Evolutionary conservation across 192 early-diverging fungal species (phyloP).

Genomic region (Podila minutissima): DNA sequence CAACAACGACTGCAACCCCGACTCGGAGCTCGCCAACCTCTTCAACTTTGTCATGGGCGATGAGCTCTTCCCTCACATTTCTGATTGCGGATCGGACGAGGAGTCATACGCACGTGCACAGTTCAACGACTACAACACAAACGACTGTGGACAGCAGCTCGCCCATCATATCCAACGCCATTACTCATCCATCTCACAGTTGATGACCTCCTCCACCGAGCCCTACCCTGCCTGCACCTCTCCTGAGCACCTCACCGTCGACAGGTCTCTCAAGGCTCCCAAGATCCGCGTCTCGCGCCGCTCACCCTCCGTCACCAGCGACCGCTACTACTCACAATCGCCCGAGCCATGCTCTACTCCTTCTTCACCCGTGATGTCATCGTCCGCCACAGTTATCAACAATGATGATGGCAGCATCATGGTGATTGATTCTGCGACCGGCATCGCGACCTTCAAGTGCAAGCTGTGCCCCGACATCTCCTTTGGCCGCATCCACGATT

Average conservation of each 20-base stretch:
- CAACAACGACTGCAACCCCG: neutral
- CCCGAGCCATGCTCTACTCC: neutral
- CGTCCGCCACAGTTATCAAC: conserved; percentile 14
- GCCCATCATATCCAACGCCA: neutral
- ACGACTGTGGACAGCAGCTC: neutral
- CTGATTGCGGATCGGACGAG: too few relatives aligned
- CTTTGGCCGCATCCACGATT: conserved; percentile 41
- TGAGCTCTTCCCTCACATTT: neutral
- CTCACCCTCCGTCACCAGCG: neutral
- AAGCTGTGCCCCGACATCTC: conserved; percentile 22
- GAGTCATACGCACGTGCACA: too few relatives aligned
- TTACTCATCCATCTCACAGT: neutral
- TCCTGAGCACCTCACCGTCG: neutral
- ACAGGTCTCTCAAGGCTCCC: neutral
- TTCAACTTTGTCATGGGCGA: neutral
- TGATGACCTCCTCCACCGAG: neutral
- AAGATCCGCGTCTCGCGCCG: neutral
- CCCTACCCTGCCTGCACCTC: neutral
- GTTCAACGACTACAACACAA: neutral
- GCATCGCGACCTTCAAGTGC: conserved; percentile 27
- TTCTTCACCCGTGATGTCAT: neutral
- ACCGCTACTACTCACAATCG: neutral
- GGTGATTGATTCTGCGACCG: conserved; percentile 18
- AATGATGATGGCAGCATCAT: conserved; percentile 34
- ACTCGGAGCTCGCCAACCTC: neutral